Evolutionary conservation across 2,329 filamentous ascomycete genomes (phyloP), one percentile per base, ranked within the genome.

Genomic region (Daldinia sp.): DNA sequence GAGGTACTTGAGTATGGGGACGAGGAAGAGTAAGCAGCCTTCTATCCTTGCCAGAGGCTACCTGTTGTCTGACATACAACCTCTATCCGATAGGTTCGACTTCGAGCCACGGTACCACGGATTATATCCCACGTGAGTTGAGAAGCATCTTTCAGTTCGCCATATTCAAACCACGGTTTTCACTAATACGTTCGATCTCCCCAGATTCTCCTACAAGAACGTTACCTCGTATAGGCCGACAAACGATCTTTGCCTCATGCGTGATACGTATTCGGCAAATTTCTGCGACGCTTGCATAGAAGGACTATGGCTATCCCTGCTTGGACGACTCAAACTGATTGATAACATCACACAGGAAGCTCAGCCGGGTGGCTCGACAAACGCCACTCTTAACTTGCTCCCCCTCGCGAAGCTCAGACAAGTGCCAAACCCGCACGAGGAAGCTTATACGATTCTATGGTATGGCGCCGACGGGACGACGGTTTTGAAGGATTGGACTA

Each of bases 271-370:
- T 64, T 74, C 75, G 1, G 67, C 66, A 1, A 62, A 77, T 62
- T 78, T 77, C 55, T 78, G 76, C 68, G 53, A 70, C 46, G 75
- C 75, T 33, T 78, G 76, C 54, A 73, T 77, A 23, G 76, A 78
- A 54, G 76, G 76, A 13, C 64, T 78, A 2, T 78, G 76, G 76
- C 65, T 74, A 10, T 72, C 74, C 6, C 75, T 78, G 18, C 74
- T 78, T 7, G 41, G 61, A 4, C 60, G 66, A 3, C 69, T 78
- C 42, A 67, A 69, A 3, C 55, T 78, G 30, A 70, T 78, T 68
- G 76, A 78, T 53, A 74, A 73, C 37, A 33, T 77, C 60, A 77
- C 75, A 5, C 72, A 76, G 60, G 51, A 44, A 2, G 57, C 67
- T 13, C 59, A 60, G 39, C 58, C 67, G 3, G 68, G 74, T 28